Evolutionary conservation across 352 stramenopile species (phyloP), one percentile per base, ranked within the genome.

Genomic region (Phytopythium oedochilum): DNA sequence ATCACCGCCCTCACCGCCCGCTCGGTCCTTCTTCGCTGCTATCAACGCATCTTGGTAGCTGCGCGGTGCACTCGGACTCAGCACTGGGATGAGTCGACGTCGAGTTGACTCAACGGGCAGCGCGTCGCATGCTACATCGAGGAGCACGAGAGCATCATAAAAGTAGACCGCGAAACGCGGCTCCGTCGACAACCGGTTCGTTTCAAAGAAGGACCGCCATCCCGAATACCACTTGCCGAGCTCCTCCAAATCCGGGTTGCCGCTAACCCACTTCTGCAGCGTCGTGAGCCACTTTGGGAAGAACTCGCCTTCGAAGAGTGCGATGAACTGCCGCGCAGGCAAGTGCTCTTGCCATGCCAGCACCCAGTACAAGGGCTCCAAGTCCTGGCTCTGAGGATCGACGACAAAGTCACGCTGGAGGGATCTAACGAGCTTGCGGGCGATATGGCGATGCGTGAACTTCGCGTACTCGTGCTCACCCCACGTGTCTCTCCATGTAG

Each of bases 221-320:
- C 88, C 86, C 22, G 68, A 64, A 61, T 95, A 96, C 88, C 88
- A 96, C 47, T 64, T 81, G 29, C 85, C 70, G 1, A 96, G 58
- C 57, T 96, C 88, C 1, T 43, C 39, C 35, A 95, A 52, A 47
- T 75, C 66, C 4, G 76, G 69, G 3, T 66, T 65, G 6, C 65
- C 61, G 5, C 43, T 45, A 4, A 97, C 67, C 90, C 90, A 97
- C 45, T 70, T 71, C 15, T 77, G 83, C 45, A 97, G 62, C 17
- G 92, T 80, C 18, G 78, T 76, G 14, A 97, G 77, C 90, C 90
- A 97, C 57, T 94, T 88, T 0, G 86, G 83, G 49, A 97, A 97
- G 49, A 97, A 96, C 51, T 97, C 90, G 10, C 86, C 89, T 64
- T 97, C 89, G 23, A 97, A 71, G 2, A 96, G 64, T 23, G 84